Base-by-base conservation (phyloP, 169 alveolate species). In the Plasmodium knowlesi region DNA sequence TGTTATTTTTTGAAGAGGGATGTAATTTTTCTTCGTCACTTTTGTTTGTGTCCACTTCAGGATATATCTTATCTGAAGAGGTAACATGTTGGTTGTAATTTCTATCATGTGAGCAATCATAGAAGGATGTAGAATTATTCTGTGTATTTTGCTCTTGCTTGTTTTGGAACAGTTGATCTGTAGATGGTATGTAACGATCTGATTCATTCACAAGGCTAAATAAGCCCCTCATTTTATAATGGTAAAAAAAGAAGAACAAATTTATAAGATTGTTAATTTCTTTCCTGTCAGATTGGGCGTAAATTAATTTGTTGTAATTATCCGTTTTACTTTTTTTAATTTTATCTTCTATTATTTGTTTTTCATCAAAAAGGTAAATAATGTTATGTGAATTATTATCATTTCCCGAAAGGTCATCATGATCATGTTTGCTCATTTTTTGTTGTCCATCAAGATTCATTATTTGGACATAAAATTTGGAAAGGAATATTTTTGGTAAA, bases 191-290 rank as follows among this genome's bases (percentile, higher is more conserved):
- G 14, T 46, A 4, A 12, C 19, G 5, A 8, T 22, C 14, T 6
- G 30, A 19, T 46, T 39, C 22, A 39, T 0, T n/a, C 12, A 19
- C 34, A 16, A 6, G 25, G 37, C 14, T 10, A 22, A 25, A 9
- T 3, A 67, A n/a, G 8, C 30, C 67, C 71, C 71, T 79, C 46
- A 88, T 61, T 57, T 88, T 19, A 32, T 88, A 30, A 53, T 88
- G 81, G 50, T 57, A 88, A 61, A 88, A 88, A 28, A 88, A 88
- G 41, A 88, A 57, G 72, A 54, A 88, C 16, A 88, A 54, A 79
- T 88, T 88, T 25, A 88, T 88, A 19, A 88, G 94, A 67, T 88
- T 88, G 72, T 88, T 88, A 25, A 88, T 88, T 88, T 88, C 94
- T 57, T 46, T 88, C 71, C 83, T 78, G 50, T 37, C 73, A 9